These are phyloP conservation scores for Nidula microcarpa DNA, from an alignment of 768 basidiomycete genomes.

Conservation along the genomic window DNA sequence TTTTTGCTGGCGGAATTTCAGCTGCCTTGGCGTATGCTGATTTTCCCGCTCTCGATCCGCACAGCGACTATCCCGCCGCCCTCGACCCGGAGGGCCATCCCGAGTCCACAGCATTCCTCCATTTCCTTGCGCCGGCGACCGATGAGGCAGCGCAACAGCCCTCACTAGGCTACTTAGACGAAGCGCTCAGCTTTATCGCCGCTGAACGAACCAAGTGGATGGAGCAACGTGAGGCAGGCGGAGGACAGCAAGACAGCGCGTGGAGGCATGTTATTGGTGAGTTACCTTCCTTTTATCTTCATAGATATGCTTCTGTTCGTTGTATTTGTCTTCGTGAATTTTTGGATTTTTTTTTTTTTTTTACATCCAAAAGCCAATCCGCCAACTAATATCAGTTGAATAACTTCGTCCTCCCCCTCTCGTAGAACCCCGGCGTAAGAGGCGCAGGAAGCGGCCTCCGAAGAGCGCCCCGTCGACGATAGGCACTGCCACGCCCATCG, in stretches of 20 bases:
- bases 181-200: conserved; percentile 72
- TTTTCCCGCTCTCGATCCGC: too few species aligned
- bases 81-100: too few species aligned
- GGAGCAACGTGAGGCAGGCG: conserved; percentile 36
- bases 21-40: too few species aligned
- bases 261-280: conserved; percentile 16
- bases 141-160: conserved; percentile 33
- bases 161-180: conserved; percentile 70
- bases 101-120: too few species aligned
- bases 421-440: conserved; percentile 14
- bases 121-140: too few species aligned
- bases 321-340: background rate
- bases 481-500: background rate
- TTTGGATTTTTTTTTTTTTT: background rate
- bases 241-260: background rate
- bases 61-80: too few species aligned
- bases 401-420: conserved; percentile 4
- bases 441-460: background rate
- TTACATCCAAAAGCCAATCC: background rate
- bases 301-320: background rate
- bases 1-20: too few species aligned
- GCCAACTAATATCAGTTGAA: conserved; percentile 15
- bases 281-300: conserved; percentile 2
- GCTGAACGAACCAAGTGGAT: conserved; percentile 61
- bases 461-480: background rate